Percentiles rank a stretch among this genome's conserved stretches.
Evolutionary conservation across 2,329 filamentous ascomycete species (phyloP).

Genomic region (Xylaria digitata): DNA sequence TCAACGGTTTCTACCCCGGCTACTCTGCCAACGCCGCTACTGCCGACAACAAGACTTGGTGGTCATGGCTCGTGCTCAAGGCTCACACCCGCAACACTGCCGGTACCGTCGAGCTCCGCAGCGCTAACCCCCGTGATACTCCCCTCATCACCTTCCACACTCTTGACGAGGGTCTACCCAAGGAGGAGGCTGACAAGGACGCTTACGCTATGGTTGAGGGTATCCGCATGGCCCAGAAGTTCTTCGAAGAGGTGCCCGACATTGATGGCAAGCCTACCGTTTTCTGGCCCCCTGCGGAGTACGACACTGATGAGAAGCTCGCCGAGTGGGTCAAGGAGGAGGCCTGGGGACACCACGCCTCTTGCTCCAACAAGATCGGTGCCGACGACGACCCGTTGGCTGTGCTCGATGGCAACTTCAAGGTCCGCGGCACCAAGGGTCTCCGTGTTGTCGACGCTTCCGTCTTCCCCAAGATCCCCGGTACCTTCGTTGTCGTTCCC

Average conservation of each 20-base stretch:
- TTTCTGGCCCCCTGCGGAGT: slow-evolving; percentile 40
- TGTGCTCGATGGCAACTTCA: slow-evolving; percentile 63
- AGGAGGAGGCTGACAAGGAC: slow-evolving; percentile 59
- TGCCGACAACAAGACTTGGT: slow-evolving; percentile 56
- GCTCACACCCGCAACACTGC: slow-evolving; percentile 67
- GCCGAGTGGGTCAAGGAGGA: slow-evolving; percentile 45
- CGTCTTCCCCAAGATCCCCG: slow-evolving; percentile 62
- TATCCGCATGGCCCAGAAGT: slow-evolving; percentile 62
- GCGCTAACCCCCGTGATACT: slow-evolving; percentile 70
- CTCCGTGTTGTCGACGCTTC: slow-evolving; percentile 67
- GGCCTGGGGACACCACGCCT: slow-evolving; percentile 48
- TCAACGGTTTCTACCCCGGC: slow-evolving; percentile 55
- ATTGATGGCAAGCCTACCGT: slow-evolving; percentile 52
- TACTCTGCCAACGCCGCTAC: slow-evolving; percentile 49
- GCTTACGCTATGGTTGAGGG: slow-evolving; percentile 67
- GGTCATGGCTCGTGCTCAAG: slow-evolving; percentile 63
- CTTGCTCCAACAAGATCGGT: slow-evolving; percentile 46
- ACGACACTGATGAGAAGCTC: slow-evolving; percentile 42
- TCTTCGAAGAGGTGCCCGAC: slow-evolving; percentile 55
- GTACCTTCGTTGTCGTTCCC: slow-evolving; percentile 45
- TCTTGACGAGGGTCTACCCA: slow-evolving; percentile 60
- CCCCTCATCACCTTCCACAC: slow-evolving; percentile 73
- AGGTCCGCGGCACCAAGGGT: slow-evolving; percentile 62
- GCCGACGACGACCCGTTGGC: slow-evolving; percentile 61
- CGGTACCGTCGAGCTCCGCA: slow-evolving; percentile 71